A percentile compares a stretch with the other conserved stretches of the same genome.
Conservation (phyloP, 2,329 filamentous ascomycete genomes). For the Alternaria triticina region DNA sequence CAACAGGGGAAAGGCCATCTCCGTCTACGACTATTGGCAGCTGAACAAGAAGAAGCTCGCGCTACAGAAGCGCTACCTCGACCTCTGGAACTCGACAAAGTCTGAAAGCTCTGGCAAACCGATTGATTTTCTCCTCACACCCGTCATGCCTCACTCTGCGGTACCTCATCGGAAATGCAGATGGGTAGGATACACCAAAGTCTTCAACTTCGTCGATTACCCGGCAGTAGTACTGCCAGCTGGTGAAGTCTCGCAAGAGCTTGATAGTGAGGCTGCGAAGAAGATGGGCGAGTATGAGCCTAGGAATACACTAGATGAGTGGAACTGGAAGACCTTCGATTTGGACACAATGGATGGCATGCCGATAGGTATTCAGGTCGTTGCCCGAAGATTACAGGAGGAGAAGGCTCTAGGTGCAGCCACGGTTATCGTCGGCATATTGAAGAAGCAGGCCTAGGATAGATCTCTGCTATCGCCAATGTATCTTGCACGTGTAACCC, state of each 20-base stretch:
- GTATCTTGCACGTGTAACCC: not conserved
- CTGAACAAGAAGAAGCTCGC: conserved; percentile 64
- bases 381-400: conserved; percentile 45
- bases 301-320: conserved; percentile 59
- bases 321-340: conserved; percentile 56
- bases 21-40: conserved; percentile 72
- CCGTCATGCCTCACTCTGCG: conserved; percentile 66
- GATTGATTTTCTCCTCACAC: conserved; percentile 65
- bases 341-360: conserved; percentile 45
- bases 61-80: conserved; percentile 62
- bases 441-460: not conserved
- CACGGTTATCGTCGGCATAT: conserved; percentile 30
- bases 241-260: conserved; percentile 53
- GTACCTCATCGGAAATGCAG: conserved; percentile 56
- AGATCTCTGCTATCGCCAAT: not conserved
- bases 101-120: conserved; percentile 53
- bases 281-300: conserved; percentile 48
- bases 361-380: conserved; percentile 46
- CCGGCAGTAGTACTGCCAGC: conserved; percentile 63
- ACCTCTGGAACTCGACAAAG: conserved; percentile 61
- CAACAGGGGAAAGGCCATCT: conserved; percentile 58
- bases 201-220: conserved; percentile 70
- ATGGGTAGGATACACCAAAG: conserved; percentile 66
- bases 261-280: conserved; percentile 45
- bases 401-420: conserved; percentile 49